Evolutionary conservation across 352 stramenopile genomes (phyloP).

Genomic region (Pythium pyrilobum): DNA sequence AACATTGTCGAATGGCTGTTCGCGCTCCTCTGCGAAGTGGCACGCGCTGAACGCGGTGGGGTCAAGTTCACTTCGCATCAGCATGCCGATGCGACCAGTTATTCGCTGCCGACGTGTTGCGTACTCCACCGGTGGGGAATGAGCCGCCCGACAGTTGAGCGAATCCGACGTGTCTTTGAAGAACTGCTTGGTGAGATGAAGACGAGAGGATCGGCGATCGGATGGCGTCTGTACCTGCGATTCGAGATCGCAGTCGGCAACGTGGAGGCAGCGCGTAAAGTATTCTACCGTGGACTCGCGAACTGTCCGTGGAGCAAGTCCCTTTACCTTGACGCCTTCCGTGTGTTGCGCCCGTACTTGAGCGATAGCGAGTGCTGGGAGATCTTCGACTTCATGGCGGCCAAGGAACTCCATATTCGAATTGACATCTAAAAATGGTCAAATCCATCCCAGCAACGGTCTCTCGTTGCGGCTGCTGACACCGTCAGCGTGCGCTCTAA

Average conservation of each 20-base stretch:
- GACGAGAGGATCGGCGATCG: slow-evolving; percentile 49
- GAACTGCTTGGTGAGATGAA: slow-evolving; percentile 47
- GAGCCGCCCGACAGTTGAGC: slow-evolving; percentile 43
- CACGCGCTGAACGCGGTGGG: slow-evolving; percentile 35
- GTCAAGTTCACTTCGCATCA: background rate
- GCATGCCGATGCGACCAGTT: too few relatives aligned
- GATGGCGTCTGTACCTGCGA: slow-evolving; percentile 69
- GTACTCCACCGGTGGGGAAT: slow-evolving; percentile 60
- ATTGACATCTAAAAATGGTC: slow-evolving; percentile 29
- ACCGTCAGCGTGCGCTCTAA: too few relatives aligned
- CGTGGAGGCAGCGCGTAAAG: slow-evolving; percentile 57
- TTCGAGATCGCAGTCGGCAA: slow-evolving; percentile 73
- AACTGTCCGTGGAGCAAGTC: slow-evolving; percentile 77
- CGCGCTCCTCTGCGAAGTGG: slow-evolving; percentile 58
- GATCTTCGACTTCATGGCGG: slow-evolving; percentile 56
- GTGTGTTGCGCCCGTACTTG: slow-evolving; percentile 61
- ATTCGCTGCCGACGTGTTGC: slow-evolving; percentile 51
- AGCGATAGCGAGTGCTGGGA: slow-evolving; percentile 53
- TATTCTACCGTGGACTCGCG: slow-evolving; percentile 69
- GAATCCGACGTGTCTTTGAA: slow-evolving; percentile 61
- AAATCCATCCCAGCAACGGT: too few relatives aligned
- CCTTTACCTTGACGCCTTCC: slow-evolving; percentile 63
- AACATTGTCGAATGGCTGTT: slow-evolving; percentile 71
- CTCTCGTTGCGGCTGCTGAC: too few relatives aligned
- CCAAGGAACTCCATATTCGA: slow-evolving; percentile 70